Base-by-base conservation (phyloP, 2,329 filamentous ascomycete genomes). In the Hypomyces rosellus region DNA sequence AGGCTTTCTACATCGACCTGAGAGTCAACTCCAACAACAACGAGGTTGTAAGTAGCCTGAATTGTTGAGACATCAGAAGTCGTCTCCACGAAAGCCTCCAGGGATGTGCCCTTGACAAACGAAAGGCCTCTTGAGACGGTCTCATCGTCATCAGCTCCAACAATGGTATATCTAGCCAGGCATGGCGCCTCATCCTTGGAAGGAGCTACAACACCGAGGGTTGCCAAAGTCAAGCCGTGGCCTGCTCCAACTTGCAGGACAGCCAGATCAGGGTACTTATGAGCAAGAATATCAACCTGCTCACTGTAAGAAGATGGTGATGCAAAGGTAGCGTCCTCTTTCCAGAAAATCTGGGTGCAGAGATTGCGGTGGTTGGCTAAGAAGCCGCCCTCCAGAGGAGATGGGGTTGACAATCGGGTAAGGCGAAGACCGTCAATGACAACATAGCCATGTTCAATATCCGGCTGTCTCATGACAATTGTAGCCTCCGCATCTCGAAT, bases 281-380 rank as follows among this genome's bases (percentile, higher is more conserved):
- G 69, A 1, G 66, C 65, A 15, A 72, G 52, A 0, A 68, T 49
- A 1, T 59, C 54, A 0, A 74, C 48, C 12, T 72, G 53, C 1
- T 64, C 55, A 2, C 48, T 46, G 7, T 68, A 47, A 7, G 55
- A 54, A 1, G 41, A 40, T 1, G 62, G 54, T 1, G 53, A 52
- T 1, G 62, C 54, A 9, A 60, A 67, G 2, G 55, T 49, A 6
- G 62, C 56, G 48, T 75, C 68, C 47, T 70, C 60, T 16, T 71
- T 64, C 77, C 77, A 81, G 2, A 68, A 54, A 45, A 80, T 65
- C 54, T 76, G 63, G 2, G 72, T 74, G 49, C 74, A 77, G 1
- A 81, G 64, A 16, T 73, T 73, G 33, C 70, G 72, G 54, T 78
- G 69, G 20, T 71, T 74, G 0, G 75, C 72, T 8, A 81, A 56